Base-by-base conservation (phyloP, 768 basidiomycete species). In the Russula vinacea region DNA sequence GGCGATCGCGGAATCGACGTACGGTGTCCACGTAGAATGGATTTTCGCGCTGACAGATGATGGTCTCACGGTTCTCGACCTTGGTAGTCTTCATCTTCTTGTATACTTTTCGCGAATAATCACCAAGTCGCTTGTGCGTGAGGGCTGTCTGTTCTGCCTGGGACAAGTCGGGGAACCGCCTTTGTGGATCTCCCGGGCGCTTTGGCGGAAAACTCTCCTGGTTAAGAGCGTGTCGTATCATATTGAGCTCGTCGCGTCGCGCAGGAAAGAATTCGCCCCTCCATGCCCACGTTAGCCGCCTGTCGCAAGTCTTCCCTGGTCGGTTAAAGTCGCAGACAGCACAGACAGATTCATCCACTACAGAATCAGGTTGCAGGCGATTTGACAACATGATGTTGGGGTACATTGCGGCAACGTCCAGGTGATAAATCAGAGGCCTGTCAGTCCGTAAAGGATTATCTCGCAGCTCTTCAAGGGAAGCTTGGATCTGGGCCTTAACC, bases 331-430 rank as follows among this genome's bases (percentile, higher is more conserved):
- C 97, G 77, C 97, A 99, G 2, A 98, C 94, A 1, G 97, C 97
- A 71, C 97, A 99, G 19, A 88, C 89, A 22, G 96, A 86, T 74
- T 98, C 97, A 71, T 95, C 93, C 11, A 98, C 89, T 78, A 98
- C 90, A 2, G 97, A 97, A 76, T 99, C 97, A 2, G 97, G 97
- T 70, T 99, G 97, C 2, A 99, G 82, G 39, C 97, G 92, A 73
- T 99, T 99, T 19, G 95, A 98, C 80, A 99, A 88, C 97, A 99
- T 99, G 84, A 99, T 98, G 76, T 98, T 99, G 62, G 97, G 97
- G 74, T 99, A 98, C 97, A 99, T 99, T 67, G 97, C 97, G 2
- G 97, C 97, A 67, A 99, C 97, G 71, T 99, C 97, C 71, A 98
- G 77, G 75, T 99, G 97, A 76, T 99, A 99, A 72, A 99, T 98